Evolutionary conservation across 192 early-diverging fungal species (phyloP).

Genomic region (Coemansia sp.): DNA sequence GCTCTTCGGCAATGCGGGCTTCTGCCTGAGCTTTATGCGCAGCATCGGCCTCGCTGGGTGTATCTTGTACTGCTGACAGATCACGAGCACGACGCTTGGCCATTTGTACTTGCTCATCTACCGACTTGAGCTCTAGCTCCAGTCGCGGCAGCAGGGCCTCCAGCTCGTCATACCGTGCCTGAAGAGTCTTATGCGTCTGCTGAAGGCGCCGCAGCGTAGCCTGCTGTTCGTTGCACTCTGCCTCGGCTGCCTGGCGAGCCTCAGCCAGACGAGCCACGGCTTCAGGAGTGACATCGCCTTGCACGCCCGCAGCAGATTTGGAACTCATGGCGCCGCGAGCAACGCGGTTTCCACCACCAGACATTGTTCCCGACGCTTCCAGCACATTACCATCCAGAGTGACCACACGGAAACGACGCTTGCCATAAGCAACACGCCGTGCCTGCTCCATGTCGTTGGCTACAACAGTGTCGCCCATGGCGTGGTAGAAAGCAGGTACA

Average conservation of each 20-base stretch:
- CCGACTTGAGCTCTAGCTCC: constrained; percentile 69
- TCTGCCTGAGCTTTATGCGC: constrained; percentile 46
- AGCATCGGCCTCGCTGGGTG: constrained; percentile 35
- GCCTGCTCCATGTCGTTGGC: constrained; percentile 79
- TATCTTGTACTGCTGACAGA: constrained; percentile 24
- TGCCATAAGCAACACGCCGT: constrained; percentile 84
- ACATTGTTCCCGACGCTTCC: constrained; percentile 89
- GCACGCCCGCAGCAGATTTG: constrained; percentile 46
- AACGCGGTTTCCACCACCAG: constrained; percentile 78
- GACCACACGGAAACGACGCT: constrained; percentile 83
- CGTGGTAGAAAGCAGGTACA: constrained; percentile 81
- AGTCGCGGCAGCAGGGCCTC: constrained; percentile 66
- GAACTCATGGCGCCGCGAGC: constrained; percentile 88
- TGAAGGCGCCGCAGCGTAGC: constrained; percentile 25
- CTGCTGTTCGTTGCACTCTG: constrained; percentile 54
- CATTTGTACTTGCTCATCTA: constrained; percentile 66
- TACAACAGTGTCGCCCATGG: constrained; percentile 82
- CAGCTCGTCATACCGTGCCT: constrained; percentile 56
- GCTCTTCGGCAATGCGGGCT: constrained; percentile 50
- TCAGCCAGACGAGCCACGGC: constrained; percentile 58
- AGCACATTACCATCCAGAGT: constrained; percentile 90
- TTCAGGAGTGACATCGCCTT: constrained; percentile 57
- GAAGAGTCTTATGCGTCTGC: constrained; percentile 45
- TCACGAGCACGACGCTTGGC: constrained; percentile 62
- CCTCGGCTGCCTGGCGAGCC: constrained; percentile 60